phyloP scores from a whole-genome alignment of 208 protist species.

The Leishmania amazonensis region DNA sequence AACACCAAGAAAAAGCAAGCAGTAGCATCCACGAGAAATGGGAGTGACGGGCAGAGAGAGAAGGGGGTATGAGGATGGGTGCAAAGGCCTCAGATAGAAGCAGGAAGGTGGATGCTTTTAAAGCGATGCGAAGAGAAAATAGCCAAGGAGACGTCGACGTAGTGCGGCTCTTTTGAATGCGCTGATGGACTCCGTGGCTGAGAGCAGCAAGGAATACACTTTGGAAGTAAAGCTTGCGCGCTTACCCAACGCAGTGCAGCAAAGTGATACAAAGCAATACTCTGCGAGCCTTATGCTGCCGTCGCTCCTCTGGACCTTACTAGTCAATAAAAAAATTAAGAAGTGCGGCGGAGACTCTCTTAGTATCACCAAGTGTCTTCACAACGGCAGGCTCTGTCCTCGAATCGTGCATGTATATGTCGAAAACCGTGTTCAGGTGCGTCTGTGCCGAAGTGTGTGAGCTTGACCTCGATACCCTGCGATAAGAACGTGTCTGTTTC shows the following conservation, averaged over 20 bases:
- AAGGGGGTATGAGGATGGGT: constrained; percentile 3
- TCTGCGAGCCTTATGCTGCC: background rate
- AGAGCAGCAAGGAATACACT: constrained; percentile 3
- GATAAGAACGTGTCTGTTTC: background rate
- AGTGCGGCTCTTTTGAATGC: background rate
- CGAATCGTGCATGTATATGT: background rate
- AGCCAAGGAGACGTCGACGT: background rate
- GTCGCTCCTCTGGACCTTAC: background rate
- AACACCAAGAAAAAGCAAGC: background rate
- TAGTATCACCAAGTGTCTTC: background rate
- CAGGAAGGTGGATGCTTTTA: constrained; percentile 3
- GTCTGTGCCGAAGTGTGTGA: background rate
- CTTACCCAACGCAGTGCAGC: background rate
- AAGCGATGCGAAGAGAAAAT: background rate
- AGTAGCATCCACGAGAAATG: background rate
- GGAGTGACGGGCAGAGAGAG: constrained; percentile 9
- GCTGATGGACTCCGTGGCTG: background rate
- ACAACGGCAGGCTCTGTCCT: background rate
- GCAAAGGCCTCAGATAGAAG: background rate
- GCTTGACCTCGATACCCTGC: background rate
- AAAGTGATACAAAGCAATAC: background rate
- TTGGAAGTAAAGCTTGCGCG: background rate
- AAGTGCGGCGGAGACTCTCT: background rate
- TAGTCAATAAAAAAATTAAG: background rate
- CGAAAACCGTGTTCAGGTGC: background rate